Conservation (phyloP, 768 basidiomycete genomes). For the Amanita pseudoporphyria region DNA sequence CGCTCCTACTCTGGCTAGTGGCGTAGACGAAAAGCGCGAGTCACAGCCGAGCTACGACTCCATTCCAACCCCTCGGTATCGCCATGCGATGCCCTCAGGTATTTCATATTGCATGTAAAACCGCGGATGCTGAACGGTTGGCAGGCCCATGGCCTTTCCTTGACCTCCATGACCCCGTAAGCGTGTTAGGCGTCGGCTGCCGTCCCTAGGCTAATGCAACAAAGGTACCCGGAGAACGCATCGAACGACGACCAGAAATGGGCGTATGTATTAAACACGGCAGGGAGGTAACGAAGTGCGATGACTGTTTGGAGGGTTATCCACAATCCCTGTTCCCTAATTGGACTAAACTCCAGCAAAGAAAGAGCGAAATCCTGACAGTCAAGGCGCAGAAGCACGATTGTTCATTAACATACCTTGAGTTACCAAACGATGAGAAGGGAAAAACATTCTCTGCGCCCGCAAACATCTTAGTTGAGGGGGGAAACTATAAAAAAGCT, state of each 20-base stretch:
- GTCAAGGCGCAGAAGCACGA: slow-evolving; percentile 20
- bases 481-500: slow-evolving; percentile 17
- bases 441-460: slow-evolving; percentile 26
- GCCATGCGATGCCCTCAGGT: slow-evolving; percentile 8
- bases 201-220: not conserved
- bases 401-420: slow-evolving; percentile 29
- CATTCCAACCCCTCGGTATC: slow-evolving; percentile 5
- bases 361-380: slow-evolving; percentile 27
- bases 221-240: not conserved
- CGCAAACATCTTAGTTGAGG: slow-evolving; percentile 9
- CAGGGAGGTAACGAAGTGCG: not conserved
- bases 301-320: slow-evolving; percentile 27
- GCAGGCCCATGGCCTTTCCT: slow-evolving; percentile 8
- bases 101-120: not conserved
- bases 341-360: slow-evolving; percentile 40
- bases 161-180: not conserved
- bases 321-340: slow-evolving; percentile 44
- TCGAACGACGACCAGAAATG: not conserved
- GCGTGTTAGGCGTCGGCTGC: not conserved
- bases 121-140: not conserved
- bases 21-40: not conserved
- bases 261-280: slow-evolving; percentile 2
- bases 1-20: not conserved
- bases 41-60: not conserved
- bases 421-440: slow-evolving; percentile 21